Base-by-base conservation (phyloP, 2,329 filamentous ascomycete genomes). In the Exophiala sp. region DNA sequence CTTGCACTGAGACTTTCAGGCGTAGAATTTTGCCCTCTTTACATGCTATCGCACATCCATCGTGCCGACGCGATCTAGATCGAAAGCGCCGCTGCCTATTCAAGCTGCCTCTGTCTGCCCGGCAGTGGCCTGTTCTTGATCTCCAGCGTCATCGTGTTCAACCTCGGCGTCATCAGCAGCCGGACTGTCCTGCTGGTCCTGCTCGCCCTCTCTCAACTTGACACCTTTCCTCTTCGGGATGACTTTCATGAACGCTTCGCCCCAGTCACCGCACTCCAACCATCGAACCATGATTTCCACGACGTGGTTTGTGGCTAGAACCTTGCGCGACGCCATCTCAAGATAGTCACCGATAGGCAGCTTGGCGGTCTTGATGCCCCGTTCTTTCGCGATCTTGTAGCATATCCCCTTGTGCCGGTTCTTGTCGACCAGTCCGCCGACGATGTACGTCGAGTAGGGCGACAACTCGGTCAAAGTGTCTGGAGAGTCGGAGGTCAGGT, bases 321-420 rank as follows among this genome's bases (percentile, higher is more conserved):
- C 89, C 63, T 87, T 84, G 32, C 94, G 83, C 64, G 87, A 91
- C 52, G 86, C 81, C 88, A 99, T 95, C 60, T 90, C 81, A 78
- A 99, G 86, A 70, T 89, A 97, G 59, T 97, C 86, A n/a, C 91
- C 90, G 64, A 99, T 97, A 0, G 94, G 94, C 51, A 99, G 71
- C 68, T 90, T 91, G 1, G 92, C 94, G 0, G 94, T 97, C 60
- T 87, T 86, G 63, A 99, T 83, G 18, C 55, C 57, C 58, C 79
- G 79, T 50, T 86, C 83, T 49, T 81, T 77, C 0, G 94, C 94
- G 12, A 87, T 80, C 64, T 86, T 87, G 77, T 96, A 91, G 72
- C 94, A 99, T 35, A 99, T 78, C 1, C 89, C 91, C 75, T 99
- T 99, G 72, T 99, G 87, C 41, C 94, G 83, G 71, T 99, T 99